Base-by-base conservation (phyloP, 225 moss, liverwort and hornwort genomes). In the Sphagnum tenellum region DNA sequence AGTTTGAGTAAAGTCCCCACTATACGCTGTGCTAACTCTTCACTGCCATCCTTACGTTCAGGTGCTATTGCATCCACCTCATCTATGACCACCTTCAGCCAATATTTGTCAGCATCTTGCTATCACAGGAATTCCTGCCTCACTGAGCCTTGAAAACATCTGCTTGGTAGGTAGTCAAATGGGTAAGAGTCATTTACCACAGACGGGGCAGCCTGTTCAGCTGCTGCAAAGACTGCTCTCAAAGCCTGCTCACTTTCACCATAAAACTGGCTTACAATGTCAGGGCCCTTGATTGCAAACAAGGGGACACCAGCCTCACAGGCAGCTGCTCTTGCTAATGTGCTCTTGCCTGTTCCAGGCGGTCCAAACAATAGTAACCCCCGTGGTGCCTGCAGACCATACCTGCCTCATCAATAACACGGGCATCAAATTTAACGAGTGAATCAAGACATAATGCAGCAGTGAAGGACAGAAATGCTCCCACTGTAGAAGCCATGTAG, bases 51-150 rank as follows among this genome's bases (percentile, higher is more conserved):
- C 69, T 88, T 90, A 45, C 93, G 84, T 78, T 86, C 83, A 45
- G 93, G 98, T 45, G 85, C 90, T 67, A 98, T 87, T 46, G 98
- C 90, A 78, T 98, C 93, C 56, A 98, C 66, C 71, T 98, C 93
- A 86, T 98, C 98, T 70, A 98, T 93, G 70, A 98, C 90, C 66
- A 98, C 82, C 90, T 98, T 74, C 72, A 69, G 55, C 60, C 73
- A 62, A 52, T 61, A 3, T 53, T 63, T 64, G 44, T 48, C 10
- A 46, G 29, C 1, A 29, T 29, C 29, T 29, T 29, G 29, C 29
- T 29, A 29, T 29, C 29, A 9, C 1, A 56, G 45, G 14, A 48
- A 66, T 54, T 46, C 46, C 9, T n/a, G 51, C 44, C 46, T 66
- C 29, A 50, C 66, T 62, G 44, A 9, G 47, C 4, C 44, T 62